These are phyloP conservation scores for Solanum ossicruentum DNA, from an alignment of 257 asterid species.

Conservation along the genomic window DNA sequence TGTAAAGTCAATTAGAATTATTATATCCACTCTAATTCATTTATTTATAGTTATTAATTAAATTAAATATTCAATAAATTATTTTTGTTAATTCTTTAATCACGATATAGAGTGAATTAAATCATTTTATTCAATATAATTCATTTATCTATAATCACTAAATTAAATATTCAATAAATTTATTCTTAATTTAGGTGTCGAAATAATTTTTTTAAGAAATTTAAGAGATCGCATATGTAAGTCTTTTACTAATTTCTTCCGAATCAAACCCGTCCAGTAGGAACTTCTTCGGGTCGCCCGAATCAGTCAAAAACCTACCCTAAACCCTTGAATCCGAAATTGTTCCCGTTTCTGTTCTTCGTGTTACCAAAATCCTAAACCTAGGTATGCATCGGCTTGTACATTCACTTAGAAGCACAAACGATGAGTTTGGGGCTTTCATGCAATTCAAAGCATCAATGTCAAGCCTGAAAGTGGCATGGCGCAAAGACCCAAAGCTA, in stretches of 20 bases:
- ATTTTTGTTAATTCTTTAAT: no score
- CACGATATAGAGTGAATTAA: no score
- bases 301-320: not conserved
- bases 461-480: constrained; percentile 57
- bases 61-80: no score
- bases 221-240: no score
- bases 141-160: no score
- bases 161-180: no score
- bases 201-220: no score
- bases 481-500: constrained; percentile 75
- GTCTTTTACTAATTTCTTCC: not conserved
- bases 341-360: not conserved
- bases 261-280: not conserved
- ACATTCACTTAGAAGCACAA: not conserved
- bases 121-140: no score
- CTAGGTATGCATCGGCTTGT: not conserved
- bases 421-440: not conserved
- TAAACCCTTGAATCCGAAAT: not conserved
- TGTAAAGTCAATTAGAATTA: no score
- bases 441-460: constrained; percentile 49
- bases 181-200: no score
- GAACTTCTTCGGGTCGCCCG: not conserved
- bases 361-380: not conserved
- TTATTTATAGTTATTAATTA: no score
- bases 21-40: no score